Percentiles rank a stretch among this genome's conserved stretches.
Evolutionary conservation across 2,329 filamentous ascomycete species (phyloP).

Genomic region (Botrytis byssoidea): DNA sequence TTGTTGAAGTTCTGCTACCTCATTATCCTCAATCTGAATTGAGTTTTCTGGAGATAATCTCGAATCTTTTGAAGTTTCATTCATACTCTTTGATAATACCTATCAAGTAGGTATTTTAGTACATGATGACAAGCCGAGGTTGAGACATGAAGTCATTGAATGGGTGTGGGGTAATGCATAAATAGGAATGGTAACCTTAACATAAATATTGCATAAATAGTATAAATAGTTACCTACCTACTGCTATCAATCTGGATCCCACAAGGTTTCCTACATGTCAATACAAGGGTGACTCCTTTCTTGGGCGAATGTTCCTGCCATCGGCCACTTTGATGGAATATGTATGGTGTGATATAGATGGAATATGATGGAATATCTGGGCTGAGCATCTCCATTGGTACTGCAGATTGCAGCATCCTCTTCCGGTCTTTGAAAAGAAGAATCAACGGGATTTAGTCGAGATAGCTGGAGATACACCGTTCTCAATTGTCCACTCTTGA

Average conservation of each 20-base stretch:
- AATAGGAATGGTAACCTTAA: not conserved
- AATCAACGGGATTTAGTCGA: not conserved
- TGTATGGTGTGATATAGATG: not conserved
- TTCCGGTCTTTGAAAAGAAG: not conserved
- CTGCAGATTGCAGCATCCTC: not conserved
- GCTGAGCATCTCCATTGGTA: not conserved
- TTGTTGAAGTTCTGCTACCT: conserved; percentile 33
- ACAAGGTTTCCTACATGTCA: not conserved
- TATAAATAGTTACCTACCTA: not conserved
- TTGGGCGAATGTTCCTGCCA: not conserved
- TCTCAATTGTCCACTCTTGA: not conserved
- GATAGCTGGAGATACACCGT: not conserved
- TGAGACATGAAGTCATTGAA: conserved; percentile 8
- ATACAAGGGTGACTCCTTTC: not conserved
- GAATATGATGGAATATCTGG: not conserved
- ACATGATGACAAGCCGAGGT: not conserved
- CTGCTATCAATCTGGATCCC: not conserved
- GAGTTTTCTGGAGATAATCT: not conserved
- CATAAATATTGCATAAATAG: not conserved
- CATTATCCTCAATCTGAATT: conserved; percentile 38
- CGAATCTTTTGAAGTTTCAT: not conserved
- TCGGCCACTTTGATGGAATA: not conserved
- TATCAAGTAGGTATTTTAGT: not conserved
- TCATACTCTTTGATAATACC: not conserved
- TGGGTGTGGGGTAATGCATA: conserved; percentile 16